These are phyloP conservation scores for Xylaria sp. DNA, from an alignment of 2,329 filamentous ascomycete genomes.

Conservation along the genomic window DNA sequence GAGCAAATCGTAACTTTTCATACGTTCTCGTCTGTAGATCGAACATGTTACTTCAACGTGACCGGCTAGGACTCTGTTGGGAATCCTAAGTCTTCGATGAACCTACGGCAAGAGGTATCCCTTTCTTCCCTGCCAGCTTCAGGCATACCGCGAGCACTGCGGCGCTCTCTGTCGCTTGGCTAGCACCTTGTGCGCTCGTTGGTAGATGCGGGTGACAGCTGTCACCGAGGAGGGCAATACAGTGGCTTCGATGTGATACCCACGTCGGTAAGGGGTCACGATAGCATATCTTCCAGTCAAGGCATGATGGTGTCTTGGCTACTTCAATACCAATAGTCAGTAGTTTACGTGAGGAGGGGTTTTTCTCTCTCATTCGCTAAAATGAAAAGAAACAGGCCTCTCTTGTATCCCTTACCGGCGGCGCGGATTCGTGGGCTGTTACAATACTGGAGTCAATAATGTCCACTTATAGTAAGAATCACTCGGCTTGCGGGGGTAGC, in stretches of 20 bases:
- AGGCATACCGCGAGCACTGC: constrained; percentile 57
- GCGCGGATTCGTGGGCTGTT: constrained; percentile 57
- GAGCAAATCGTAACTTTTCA: constrained; percentile 55
- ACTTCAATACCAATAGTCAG: constrained; percentile 43
- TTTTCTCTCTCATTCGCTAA: not conserved
- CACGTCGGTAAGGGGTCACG: constrained; percentile 62
- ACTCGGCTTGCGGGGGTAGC: too few species aligned
- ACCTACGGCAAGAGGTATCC: constrained; percentile 52
- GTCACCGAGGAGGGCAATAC: constrained; percentile 62
- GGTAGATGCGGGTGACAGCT: constrained; percentile 65
- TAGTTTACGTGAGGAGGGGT: not conserved
- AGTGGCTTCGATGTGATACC: constrained; percentile 58
- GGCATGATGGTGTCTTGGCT: constrained; percentile 55
- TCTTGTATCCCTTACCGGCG: constrained; percentile 42
- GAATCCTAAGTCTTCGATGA: not conserved
- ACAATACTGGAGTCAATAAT: too few species aligned
- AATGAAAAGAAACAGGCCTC: not conserved
- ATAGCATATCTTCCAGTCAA: constrained; percentile 66
- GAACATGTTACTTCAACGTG: not conserved
- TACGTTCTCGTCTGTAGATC: constrained; percentile 52
- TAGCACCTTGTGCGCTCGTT: constrained; percentile 63
- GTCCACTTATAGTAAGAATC: too few species aligned
- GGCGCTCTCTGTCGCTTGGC: constrained; percentile 64
- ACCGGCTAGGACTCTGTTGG: not conserved
- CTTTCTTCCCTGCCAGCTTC: constrained; percentile 54